These are phyloP conservation scores for Carex scoparia DNA, from an alignment of 176 grass and related monocot species.

Conservation along the genomic window DNA sequence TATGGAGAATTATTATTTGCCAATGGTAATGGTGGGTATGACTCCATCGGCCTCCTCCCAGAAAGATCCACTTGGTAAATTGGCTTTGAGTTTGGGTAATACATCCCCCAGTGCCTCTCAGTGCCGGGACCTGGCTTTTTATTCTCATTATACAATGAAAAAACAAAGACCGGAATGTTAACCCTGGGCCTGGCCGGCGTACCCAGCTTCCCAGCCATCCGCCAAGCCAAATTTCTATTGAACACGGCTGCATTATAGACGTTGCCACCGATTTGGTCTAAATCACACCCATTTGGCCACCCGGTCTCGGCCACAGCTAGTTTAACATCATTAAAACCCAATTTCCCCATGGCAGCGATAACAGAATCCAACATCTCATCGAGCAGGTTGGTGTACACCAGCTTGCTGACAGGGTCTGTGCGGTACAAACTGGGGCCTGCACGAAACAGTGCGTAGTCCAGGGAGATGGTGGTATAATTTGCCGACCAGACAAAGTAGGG, in stretches of 20 bases:
- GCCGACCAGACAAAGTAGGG: conserved; percentile 71
- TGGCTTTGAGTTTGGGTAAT: conserved; percentile 50
- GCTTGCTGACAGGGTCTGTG: conserved; percentile 44
- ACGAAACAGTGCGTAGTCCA: conserved; percentile 60
- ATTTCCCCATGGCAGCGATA: conserved; percentile 44
- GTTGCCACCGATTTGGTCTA: conserved; percentile 63
- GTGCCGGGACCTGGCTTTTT: conserved; percentile 56
- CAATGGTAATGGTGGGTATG: conserved; percentile 48
- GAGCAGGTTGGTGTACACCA: conserved; percentile 71
- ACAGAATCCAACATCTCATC: conserved; percentile 89
- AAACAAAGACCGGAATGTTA: conserved; percentile 69
- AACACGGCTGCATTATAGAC: conserved; percentile 57
- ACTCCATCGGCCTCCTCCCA: conserved; percentile 30
- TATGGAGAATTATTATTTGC: conserved; percentile 48
- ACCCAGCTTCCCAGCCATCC: conserved; percentile 41
- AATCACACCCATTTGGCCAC: conserved; percentile 76
- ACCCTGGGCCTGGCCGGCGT: conserved; percentile 49
- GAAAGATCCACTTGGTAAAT: conserved; percentile 62
- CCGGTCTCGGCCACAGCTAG: conserved; percentile 77
- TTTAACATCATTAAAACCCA: conserved; percentile 55
- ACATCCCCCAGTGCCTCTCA: conserved; percentile 74
- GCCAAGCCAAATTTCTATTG: conserved; percentile 61
- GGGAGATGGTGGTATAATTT: conserved; percentile 33
- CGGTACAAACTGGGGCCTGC: conserved; percentile 23
- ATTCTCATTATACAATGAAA: conserved; percentile 88